Evolutionary conservation across 345 rosid genomes (phyloP), one percentile per base, ranked within the genome.

Genomic region (Mallotus nudiflorus): DNA sequence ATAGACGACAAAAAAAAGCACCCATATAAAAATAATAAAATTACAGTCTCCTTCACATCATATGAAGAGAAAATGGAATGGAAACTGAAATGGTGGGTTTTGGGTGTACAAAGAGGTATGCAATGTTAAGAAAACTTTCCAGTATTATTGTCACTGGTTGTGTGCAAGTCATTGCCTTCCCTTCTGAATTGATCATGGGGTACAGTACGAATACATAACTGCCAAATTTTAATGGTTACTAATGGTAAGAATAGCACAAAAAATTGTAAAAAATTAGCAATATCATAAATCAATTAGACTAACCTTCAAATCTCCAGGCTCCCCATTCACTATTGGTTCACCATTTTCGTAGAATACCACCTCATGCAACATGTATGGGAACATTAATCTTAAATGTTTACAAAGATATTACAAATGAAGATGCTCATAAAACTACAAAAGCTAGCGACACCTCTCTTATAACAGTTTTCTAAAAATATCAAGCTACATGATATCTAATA

Each of bases 231-330:
- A 20, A 27, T 14, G 60, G 33, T 39, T n/a, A n/a, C n/a, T 7
- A 20, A 5, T 62, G 31, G 29, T 16, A 31, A 15, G 7, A 25
- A 25, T 40, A n/a, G 8, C 20, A 24, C 3, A 0, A 44, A 33
- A 6, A 53, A 39, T 24, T 19, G 44, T 0, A 39, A 64, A 12
- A 39, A 29, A 42, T 9, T 9, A 22, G 16, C 27, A 63, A 29
- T 7, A 29, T 20, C 8, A 25, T 31, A 59, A 31, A 9, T 22
- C 19, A 40, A 3, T 12, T 0, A 48, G 42, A 62, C 77, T 33
- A 57, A 91, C 99, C 96, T 88, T 96, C 83, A 96, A 78, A 81
- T 96, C 98, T 67, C 99, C 99, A 49, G 98, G 90, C 73, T 96
- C 99, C 39, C 99, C 99, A 58, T 96, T 98, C 24, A 92, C 83